Conservation (phyloP, 2,329 filamentous ascomycete genomes). For the Chaetomiaceae sp. region DNA sequence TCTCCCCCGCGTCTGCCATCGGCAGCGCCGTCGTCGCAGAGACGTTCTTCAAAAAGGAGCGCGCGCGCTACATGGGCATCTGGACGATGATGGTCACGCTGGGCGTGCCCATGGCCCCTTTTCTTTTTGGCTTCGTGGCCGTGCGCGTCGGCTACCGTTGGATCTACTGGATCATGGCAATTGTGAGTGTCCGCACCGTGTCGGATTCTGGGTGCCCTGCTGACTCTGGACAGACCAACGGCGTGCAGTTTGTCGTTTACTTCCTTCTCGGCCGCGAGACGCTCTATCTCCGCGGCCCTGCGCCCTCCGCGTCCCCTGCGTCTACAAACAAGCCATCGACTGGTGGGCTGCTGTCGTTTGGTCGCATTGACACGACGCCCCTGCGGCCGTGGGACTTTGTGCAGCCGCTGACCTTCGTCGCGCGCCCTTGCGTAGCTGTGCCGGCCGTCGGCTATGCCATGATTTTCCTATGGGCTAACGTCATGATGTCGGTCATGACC, state of each 20-base stretch:
- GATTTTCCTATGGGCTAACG: constrained; percentile 48
- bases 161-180: constrained; percentile 43
- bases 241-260: constrained; percentile 49
- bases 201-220: not conserved
- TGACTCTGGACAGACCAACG: constrained; percentile 41
- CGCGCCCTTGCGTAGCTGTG: constrained; percentile 42
- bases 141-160: constrained; percentile 48
- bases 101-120: constrained; percentile 27
- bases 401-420: constrained; percentile 39
- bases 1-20: constrained; percentile 45
- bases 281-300: constrained; percentile 41
- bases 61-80: constrained; percentile 50
- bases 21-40: constrained; percentile 53
- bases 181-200: not conserved
- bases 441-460: constrained; percentile 49
- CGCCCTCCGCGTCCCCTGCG: too few species aligned
- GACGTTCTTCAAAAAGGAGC: constrained; percentile 50
- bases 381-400: constrained; percentile 45
- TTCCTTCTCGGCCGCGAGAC: constrained; percentile 51
- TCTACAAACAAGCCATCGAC: not conserved
- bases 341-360: constrained; percentile 33
- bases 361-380: constrained; percentile 47
- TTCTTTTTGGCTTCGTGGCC: constrained; percentile 41
- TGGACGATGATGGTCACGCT: constrained; percentile 39
- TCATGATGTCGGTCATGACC: constrained; percentile 52